Percentiles rank a stretch among this genome's conserved stretches.
Evolutionary conservation across 2,329 filamentous ascomycete genomes (phyloP).

Genomic region (Fusarium sp.): DNA sequence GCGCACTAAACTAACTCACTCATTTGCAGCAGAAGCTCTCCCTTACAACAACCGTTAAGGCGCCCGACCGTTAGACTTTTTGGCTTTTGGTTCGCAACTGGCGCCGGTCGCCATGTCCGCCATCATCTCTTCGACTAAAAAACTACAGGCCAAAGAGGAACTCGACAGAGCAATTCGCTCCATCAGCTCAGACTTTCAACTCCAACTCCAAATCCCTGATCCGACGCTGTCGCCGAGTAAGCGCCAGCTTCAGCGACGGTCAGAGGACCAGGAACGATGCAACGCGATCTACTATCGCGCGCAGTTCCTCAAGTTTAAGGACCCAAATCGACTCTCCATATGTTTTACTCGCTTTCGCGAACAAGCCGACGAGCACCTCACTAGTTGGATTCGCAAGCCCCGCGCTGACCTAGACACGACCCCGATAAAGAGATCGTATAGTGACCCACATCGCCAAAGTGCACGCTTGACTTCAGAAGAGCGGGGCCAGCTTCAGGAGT

Average conservation of each 20-base stretch:
- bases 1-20: not conserved
- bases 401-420: conserved; percentile 38
- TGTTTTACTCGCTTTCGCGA: conserved; percentile 43
- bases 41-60: not conserved
- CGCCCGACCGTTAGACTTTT: not conserved
- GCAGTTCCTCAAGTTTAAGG: conserved; percentile 36
- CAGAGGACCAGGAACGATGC: conserved; percentile 39
- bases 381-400: conserved; percentile 37
- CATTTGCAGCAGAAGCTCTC: conserved; percentile 5
- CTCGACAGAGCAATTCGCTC: conserved; percentile 42
- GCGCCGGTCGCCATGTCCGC: conserved; percentile 33
- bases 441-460: conserved; percentile 40
- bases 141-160: conserved; percentile 29
- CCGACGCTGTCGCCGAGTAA: conserved; percentile 44
- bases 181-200: conserved; percentile 44
- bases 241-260: conserved; percentile 30
- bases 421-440: conserved; percentile 15
- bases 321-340: conserved; percentile 28
- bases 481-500: conserved; percentile 43
- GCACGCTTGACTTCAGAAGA: conserved; percentile 31
- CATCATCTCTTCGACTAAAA: not conserved
- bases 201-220: conserved; percentile 43
- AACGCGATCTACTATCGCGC: conserved; percentile 42
- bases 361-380: conserved; percentile 32
- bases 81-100: conserved; percentile 1